Evolutionary conservation across 2,329 filamentous ascomycete genomes (phyloP), one percentile per base, ranked within the genome.

Genomic region (Hymenoscyphus albidus): DNA sequence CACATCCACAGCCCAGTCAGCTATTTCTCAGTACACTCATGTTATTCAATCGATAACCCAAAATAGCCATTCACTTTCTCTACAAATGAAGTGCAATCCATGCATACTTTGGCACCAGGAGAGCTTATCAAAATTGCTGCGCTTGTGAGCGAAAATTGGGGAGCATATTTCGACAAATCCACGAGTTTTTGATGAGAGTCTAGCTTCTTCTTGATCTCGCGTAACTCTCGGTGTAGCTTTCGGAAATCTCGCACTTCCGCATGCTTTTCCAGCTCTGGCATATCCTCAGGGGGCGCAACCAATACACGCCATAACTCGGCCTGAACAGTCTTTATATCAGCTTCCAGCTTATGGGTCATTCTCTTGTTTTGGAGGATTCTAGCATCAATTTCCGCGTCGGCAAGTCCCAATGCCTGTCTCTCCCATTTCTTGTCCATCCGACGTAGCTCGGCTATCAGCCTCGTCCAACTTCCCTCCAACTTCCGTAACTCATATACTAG

Each of bases 401-500:
- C n/a, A 51, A 51, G 44, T 51, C 44, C 44, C n/a, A 22, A 22
- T 10, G 44, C 44, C n/a, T 51, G 44, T n/a, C 7, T 51, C n/a
- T 51, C 44, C n/a, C 44, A 51, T 51, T 51, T 22, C 44, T 51
- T 18, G n/a, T 51, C 44, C 44, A 51, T 51, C 22, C 44, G 44
- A 51, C n/a, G 44, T 51, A 51, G n/a, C 44, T 51, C 44, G 6
- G 44, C 22, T 51, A 51, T 51, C 44, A 51, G 18, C 22, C 44
- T 51, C 44, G 44, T 51, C 44, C 44, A 51, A 51, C 44, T 51
- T 6, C 44, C 44, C 22, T 51, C n/a, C 44, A 51, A n/a, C 44
- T 51, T 51, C 7, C 44, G 44, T n/a, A 51, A 51, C n/a, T 51
- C 44, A 18, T 51, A 22, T 1, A 51, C 44, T 22, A 51, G 16